These are phyloP conservation scores for Phytophthora citrophthora DNA, from an alignment of 352 stramenopile genomes.

Conservation along the genomic window DNA sequence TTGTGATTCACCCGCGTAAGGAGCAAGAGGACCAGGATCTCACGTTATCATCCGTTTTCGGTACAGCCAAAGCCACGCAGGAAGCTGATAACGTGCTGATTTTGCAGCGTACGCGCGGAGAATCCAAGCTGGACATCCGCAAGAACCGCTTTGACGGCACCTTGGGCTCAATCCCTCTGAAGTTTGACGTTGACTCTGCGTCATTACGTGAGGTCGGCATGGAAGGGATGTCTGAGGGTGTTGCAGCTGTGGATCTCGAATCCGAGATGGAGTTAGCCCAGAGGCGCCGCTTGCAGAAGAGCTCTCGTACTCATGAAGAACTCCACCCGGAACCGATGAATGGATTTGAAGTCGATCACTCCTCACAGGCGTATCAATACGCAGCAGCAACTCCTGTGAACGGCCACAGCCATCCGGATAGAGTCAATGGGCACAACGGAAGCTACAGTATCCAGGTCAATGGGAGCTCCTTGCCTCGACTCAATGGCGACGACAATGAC, in stretches of 20 bases:
- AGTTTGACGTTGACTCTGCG: conserved; percentile 79
- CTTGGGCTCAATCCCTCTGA: conserved; percentile 87
- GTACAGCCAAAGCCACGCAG: conserved; percentile 98
- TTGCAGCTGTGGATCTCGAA: conserved; percentile 77
- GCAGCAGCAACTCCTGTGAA: conserved; percentile 29
- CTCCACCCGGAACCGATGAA: conserved; percentile 12
- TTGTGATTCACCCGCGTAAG: conserved; percentile 99
- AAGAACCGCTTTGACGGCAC: conserved; percentile 96
- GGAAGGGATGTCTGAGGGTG: conserved; percentile 69
- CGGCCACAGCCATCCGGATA: conserved; percentile 13
- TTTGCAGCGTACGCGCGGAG: conserved; percentile 89
- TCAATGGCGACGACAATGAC: conserved; percentile 30
- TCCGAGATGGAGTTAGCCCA: conserved; percentile 82
- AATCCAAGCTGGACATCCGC: conserved; percentile 96
- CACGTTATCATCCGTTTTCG: conserved; percentile 97
- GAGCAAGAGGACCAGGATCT: conserved; percentile 95
- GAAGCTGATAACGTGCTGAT: conserved; percentile 99
- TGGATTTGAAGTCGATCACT: conserved; percentile 6
- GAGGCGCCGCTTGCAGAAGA: conserved; percentile 52
- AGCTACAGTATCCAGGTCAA: conserved; percentile 29
- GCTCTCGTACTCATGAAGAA: conserved; percentile 21
- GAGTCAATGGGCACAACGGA: conserved; percentile 39
- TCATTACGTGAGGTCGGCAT: conserved; percentile 72
- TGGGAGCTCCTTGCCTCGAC: conserved; percentile 29
- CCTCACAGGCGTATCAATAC: conserved; percentile 28